A percentile compares a stretch with the other conserved stretches of the same genome.
Conservation (phyloP, 441 rosid species). For the Eruca vesicaria region DNA sequence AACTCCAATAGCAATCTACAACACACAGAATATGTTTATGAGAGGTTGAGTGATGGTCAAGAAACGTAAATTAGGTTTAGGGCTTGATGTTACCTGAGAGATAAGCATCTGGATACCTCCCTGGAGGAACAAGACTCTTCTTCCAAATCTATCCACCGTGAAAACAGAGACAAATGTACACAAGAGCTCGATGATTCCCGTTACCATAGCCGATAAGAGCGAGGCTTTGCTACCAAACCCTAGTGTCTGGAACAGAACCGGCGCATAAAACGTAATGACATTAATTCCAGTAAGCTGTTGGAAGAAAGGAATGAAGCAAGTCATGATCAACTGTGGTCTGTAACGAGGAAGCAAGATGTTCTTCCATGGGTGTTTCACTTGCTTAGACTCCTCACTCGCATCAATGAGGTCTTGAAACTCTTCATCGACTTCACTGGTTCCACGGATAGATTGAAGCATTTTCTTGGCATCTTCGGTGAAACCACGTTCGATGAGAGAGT, state of each 20-base stretch:
- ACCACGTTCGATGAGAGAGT: slow-evolving; percentile 49
- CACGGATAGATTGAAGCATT: slow-evolving; percentile 44
- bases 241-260: slow-evolving; percentile 49
- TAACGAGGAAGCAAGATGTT: slow-evolving; percentile 45
- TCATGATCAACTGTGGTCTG: slow-evolving; percentile 50
- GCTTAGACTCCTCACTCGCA: slow-evolving; percentile 46
- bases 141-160: slow-evolving; percentile 47
- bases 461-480: slow-evolving; percentile 40
- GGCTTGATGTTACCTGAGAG: slow-evolving; percentile 42
- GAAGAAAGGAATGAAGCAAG: slow-evolving; percentile 48
- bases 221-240: slow-evolving; percentile 54
- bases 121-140: slow-evolving; percentile 47
- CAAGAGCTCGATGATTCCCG: slow-evolving; percentile 44
- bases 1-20: slow-evolving; percentile 37
- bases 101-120: slow-evolving; percentile 58
- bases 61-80: not conserved
- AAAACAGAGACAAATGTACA: slow-evolving; percentile 48
- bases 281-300: slow-evolving; percentile 63
- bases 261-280: slow-evolving; percentile 58
- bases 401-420: slow-evolving; percentile 48
- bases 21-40: not conserved
- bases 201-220: slow-evolving; percentile 51
- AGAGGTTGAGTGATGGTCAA: not conserved
- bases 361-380: slow-evolving; percentile 49
- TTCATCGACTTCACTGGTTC: slow-evolving; percentile 40